These are phyloP conservation scores for Secale cereale DNA, from an alignment of 176 grass and related monocot species.

Conservation along the genomic window DNA sequence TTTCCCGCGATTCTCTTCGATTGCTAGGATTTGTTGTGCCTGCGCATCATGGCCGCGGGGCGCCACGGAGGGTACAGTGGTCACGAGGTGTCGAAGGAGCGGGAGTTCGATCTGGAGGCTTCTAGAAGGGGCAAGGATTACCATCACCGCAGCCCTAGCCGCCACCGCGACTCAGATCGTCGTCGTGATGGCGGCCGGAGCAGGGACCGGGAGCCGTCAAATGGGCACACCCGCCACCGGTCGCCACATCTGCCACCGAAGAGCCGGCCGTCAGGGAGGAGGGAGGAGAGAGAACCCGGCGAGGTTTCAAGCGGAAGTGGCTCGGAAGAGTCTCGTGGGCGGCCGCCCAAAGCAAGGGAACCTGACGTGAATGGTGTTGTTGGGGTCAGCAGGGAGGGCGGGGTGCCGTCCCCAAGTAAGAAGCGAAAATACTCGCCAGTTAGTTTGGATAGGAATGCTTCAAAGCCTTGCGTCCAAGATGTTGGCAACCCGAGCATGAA, in stretches of 20 bases:
- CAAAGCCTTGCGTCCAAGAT: constrained; percentile 12
- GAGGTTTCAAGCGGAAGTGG: constrained; percentile 58
- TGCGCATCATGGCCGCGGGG: constrained; percentile 34
- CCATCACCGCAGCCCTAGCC: background rate
- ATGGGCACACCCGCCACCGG: background rate
- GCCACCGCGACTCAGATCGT: background rate
- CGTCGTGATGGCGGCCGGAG: constrained; percentile 6
- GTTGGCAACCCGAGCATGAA: background rate
- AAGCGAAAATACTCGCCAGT: constrained; percentile 75
- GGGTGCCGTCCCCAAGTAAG: constrained; percentile 20
- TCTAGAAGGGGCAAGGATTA: constrained; percentile 47
- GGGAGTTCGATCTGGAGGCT: constrained; percentile 22
- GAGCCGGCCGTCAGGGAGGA: constrained; percentile 23
- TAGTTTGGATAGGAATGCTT: constrained; percentile 41
- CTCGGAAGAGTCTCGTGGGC: constrained; percentile 43
- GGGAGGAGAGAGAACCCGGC: constrained; percentile 55
- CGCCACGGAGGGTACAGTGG: constrained; percentile 32
- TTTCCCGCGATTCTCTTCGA: background rate
- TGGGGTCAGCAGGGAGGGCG: background rate
- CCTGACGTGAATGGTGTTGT: constrained; percentile 9
- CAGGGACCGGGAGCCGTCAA: constrained; percentile 10
- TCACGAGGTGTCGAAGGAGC: constrained; percentile 31
- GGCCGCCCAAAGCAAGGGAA: background rate
- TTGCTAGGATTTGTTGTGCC: constrained; percentile 10
- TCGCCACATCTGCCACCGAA: constrained; percentile 1